Evolutionary conservation across 148 eudicot species (phyloP).

Genomic region (Euryodendron excelsum): DNA sequence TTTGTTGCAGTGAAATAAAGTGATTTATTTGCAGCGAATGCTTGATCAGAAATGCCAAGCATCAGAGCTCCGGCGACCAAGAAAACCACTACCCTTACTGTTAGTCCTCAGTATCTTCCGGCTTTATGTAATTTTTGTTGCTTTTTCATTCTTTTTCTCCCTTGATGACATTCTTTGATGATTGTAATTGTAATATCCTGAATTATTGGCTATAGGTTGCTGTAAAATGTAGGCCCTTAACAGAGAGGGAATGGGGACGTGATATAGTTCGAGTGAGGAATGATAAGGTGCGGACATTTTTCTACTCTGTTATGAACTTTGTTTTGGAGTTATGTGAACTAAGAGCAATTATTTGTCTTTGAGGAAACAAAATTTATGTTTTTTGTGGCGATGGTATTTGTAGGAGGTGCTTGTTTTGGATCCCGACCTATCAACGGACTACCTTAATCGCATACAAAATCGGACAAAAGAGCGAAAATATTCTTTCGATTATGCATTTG

Average conservation of each 20-base stretch:
- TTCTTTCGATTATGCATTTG: slow-evolving; percentile 75
- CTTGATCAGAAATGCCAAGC: slow-evolving; percentile 50
- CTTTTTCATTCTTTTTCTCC: not conserved
- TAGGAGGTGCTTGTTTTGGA: slow-evolving; percentile 78
- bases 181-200: not conserved
- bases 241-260: slow-evolving; percentile 54
- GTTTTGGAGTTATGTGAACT: not conserved
- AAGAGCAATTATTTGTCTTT: not conserved
- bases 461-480: slow-evolving; percentile 67
- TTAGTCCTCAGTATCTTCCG: slow-evolving; percentile 17
- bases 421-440: slow-evolving; percentile 74
- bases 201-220: slow-evolving; percentile 57
- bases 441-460: slow-evolving; percentile 69
- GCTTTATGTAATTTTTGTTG: not conserved
- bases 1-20: not conserved
- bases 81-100: slow-evolving; percentile 69
- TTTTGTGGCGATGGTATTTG: slow-evolving; percentile 9
- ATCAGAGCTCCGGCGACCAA: slow-evolving; percentile 67
- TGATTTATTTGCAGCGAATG: slow-evolving; percentile 14
- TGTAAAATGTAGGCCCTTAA: slow-evolving; percentile 68
- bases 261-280: slow-evolving; percentile 57
- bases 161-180: not conserved
- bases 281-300: slow-evolving; percentile 47
- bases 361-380: not conserved
- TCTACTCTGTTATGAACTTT: not conserved